Conservation (phyloP, 139 green algal species). For the Zygnema cylindricum region DNA sequence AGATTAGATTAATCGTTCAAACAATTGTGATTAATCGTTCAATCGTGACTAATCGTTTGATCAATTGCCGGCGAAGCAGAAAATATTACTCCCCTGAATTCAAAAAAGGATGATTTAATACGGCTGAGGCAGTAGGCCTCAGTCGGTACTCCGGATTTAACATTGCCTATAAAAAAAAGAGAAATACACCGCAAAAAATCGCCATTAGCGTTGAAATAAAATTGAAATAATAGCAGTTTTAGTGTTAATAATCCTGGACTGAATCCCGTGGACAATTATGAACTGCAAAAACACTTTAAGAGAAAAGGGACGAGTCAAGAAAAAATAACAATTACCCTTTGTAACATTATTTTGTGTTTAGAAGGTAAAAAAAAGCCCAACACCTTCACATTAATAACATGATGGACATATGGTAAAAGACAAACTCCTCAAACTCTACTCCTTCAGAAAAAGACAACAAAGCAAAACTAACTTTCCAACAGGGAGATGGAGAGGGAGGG, state of each 20-base stretch:
- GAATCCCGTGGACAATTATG: background rate
- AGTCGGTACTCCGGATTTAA: constrained; percentile 66
- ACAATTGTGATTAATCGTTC: no score
- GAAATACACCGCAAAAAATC: background rate
- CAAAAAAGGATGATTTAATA: constrained; percentile 68
- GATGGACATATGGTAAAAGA: no score
- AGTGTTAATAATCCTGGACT: background rate
- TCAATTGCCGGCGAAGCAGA: no score
- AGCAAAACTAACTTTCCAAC: no score
- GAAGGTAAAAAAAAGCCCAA: no score
- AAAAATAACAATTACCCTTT: constrained; percentile 7
- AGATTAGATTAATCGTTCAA: no score
- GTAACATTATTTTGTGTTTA: background rate
- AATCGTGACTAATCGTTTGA: no score
- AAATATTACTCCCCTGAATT: no score
- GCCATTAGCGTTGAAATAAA: background rate
- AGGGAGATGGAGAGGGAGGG: no score
- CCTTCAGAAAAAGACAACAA: no score
- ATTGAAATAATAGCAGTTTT: background rate
- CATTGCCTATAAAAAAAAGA: constrained; percentile 61
- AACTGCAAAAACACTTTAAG: background rate
- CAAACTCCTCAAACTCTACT: no score
- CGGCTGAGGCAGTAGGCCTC: constrained; percentile 64
- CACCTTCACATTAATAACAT: no score
- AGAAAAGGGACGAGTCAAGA: background rate